phyloP scores from a whole-genome alignment of 768 basidiomycete species.

The Tricholoma flavovirens region DNA sequence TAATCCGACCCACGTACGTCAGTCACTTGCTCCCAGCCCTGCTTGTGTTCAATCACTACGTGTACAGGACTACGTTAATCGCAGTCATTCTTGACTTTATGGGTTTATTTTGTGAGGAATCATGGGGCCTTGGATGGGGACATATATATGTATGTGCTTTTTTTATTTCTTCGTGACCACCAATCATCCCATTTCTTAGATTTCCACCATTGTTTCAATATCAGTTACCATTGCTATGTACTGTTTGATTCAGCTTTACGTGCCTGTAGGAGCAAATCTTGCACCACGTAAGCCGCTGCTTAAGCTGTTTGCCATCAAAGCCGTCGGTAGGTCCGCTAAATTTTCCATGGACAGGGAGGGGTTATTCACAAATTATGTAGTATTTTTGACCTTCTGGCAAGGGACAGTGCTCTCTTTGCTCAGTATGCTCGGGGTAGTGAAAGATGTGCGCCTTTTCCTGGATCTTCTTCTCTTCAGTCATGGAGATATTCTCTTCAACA shows the following conservation, averaged over 20 bases:
- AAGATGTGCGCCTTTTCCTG: background rate
- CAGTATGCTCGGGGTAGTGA: background rate
- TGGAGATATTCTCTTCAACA: background rate
- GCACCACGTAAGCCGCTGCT: slow-evolving; percentile 54
- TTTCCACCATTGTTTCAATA: slow-evolving; percentile 53
- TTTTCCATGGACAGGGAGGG: background rate
- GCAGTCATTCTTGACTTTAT: slow-evolving; percentile 58
- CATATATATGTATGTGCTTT: slow-evolving; percentile 53
- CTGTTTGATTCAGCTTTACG: slow-evolving; percentile 66
- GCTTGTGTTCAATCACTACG: background rate
- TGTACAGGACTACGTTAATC: slow-evolving; percentile 45
- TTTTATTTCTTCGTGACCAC: background rate
- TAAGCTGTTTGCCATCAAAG: slow-evolving; percentile 68
- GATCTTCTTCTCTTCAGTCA: background rate
- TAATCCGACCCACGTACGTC: slow-evolving; percentile 56
- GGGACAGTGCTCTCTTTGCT: slow-evolving; percentile 44
- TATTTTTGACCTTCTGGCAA: slow-evolving; percentile 79
- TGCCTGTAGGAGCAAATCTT: slow-evolving; percentile 50
- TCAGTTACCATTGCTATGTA: slow-evolving; percentile 79
- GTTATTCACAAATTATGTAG: slow-evolving; percentile 22
- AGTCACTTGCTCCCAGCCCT: background rate
- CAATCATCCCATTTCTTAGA: slow-evolving; percentile 28
- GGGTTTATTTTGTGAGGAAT: slow-evolving; percentile 69
- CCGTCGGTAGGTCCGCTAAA: slow-evolving; percentile 45
- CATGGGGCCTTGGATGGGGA: slow-evolving; percentile 63